These are phyloP conservation scores for Cercospora sp. DNA, from an alignment of 2,329 filamentous ascomycete genomes.

Conservation along the genomic window DNA sequence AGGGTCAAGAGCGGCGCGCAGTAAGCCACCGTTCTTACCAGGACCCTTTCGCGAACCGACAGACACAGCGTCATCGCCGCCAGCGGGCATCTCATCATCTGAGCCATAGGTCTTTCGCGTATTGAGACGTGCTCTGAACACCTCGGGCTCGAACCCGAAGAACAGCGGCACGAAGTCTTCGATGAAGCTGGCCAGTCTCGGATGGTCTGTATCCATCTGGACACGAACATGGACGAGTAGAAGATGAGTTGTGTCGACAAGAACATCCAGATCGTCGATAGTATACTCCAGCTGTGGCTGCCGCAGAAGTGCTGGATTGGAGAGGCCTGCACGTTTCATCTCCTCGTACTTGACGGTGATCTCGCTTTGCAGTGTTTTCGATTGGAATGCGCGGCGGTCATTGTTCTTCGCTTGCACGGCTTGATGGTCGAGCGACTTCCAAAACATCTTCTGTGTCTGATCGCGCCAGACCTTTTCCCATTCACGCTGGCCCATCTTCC, in stretches of 20 bases:
- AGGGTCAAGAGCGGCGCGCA: slow-evolving; percentile 81
- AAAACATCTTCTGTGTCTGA: slow-evolving; percentile 91
- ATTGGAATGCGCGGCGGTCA: slow-evolving; percentile 83
- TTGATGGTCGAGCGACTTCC: slow-evolving; percentile 96
- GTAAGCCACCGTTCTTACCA: slow-evolving; percentile 62
- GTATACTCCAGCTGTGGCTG: slow-evolving; percentile 68
- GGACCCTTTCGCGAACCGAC: slow-evolving; percentile 60
- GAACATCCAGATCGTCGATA: slow-evolving; percentile 61
- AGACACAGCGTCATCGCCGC: slow-evolving; percentile 70
- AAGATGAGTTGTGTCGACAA: slow-evolving; percentile 51
- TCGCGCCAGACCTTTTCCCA: slow-evolving; percentile 99
- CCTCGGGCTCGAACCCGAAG: slow-evolving; percentile 51
- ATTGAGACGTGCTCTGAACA: slow-evolving; percentile 60
- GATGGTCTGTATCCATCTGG: slow-evolving; percentile 45
- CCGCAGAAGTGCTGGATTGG: slow-evolving; percentile 32
- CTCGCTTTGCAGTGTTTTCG: slow-evolving; percentile 84
- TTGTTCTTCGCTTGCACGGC: slow-evolving; percentile 82
- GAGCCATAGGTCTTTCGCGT: slow-evolving; percentile 62
- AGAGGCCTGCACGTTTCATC: slow-evolving; percentile 64
- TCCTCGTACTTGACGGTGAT: slow-evolving; percentile 94
- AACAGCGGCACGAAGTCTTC: slow-evolving; percentile 53
- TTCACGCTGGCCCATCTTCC: slow-evolving; percentile 93
- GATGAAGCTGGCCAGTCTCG: slow-evolving; percentile 49
- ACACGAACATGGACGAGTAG: slow-evolving; percentile 48
- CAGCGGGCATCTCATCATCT: slow-evolving; percentile 62